Conservation (phyloP, 345 rosid genomes). For the Noccaea caerulescens region DNA sequence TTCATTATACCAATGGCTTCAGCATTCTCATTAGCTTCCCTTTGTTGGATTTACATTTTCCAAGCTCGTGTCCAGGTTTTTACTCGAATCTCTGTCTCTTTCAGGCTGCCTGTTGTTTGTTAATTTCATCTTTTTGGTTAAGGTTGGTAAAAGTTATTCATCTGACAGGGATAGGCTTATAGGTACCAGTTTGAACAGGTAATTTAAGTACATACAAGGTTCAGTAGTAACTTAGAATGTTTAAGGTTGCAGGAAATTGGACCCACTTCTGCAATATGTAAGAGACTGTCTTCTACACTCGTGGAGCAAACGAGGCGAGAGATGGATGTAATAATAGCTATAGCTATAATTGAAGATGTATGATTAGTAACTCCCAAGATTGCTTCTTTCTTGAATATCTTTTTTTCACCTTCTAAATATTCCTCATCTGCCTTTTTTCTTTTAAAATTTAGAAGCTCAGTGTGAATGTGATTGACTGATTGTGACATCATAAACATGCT, state of each 20-base stretch:
- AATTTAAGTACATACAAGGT: constrained; percentile 18
- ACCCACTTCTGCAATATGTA: constrained; percentile 38
- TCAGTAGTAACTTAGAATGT: constrained; percentile 28
- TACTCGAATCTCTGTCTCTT: constrained; percentile 17
- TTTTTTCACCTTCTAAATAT: constrained; percentile 32
- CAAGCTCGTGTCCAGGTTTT: constrained; percentile 19
- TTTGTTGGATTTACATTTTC: constrained; percentile 11
- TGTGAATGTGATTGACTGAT: constrained; percentile 42
- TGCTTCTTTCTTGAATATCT: constrained; percentile 45
- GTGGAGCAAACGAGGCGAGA: constrained; percentile 33
- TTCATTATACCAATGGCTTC: constrained; percentile 2
- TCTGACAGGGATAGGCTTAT: constrained; percentile 14
- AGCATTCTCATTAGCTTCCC: neutral
- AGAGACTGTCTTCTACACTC: constrained; percentile 38
- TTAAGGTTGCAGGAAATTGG: constrained; percentile 36
- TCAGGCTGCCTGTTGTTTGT: constrained; percentile 8
- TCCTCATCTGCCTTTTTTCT: neutral
- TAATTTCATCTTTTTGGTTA: constrained; percentile 5
- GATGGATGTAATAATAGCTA: neutral
- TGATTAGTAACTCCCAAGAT: constrained; percentile 19
- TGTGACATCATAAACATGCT: constrained; percentile 45
- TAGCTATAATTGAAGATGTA: constrained; percentile 37
- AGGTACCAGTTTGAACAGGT: constrained; percentile 20
- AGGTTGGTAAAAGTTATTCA: constrained; percentile 17
- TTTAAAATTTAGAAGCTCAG: constrained; percentile 4